Percentiles rank a stretch among this genome's conserved stretches.
These are phyloP conservation scores for Prasinococcaceae sp. DNA, from an alignment of 139 green algal genomes.

Conservation along the genomic window DNA sequence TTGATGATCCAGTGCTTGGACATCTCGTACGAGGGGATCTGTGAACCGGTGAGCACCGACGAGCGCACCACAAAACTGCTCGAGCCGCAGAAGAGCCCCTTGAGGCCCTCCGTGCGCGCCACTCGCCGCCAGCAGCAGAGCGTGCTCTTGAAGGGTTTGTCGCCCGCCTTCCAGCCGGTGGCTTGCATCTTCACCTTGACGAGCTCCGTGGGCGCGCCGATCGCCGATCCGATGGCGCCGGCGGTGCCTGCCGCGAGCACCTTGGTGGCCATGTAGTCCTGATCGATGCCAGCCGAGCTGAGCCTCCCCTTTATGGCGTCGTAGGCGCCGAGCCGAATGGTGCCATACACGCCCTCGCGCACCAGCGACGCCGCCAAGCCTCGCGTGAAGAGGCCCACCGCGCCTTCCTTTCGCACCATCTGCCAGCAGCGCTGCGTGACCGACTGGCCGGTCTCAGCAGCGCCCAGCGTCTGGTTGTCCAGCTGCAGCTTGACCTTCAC, in stretches of 20 bases:
- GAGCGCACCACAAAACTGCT: background rate
- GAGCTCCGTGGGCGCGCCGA: constrained; percentile 6
- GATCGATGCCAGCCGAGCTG: background rate
- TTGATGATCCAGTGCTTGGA: constrained; percentile 1
- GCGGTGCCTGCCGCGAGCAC: background rate
- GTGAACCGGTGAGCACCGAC: background rate
- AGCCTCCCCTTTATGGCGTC: background rate
- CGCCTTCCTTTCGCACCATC: background rate
- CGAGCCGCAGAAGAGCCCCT: background rate
- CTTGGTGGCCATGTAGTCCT: background rate
- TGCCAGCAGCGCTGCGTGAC: background rate
- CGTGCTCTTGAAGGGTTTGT: background rate
- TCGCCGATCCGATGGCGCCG: background rate
- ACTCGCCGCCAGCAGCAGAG: background rate
- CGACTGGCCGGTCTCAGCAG: background rate
- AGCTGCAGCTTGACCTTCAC: constrained; percentile 4
- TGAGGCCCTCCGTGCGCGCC: background rate
- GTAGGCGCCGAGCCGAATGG: constrained; percentile 2
- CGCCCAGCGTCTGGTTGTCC: background rate
- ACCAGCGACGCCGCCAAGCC: background rate
- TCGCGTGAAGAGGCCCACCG: background rate
- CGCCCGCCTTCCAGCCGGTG: background rate
- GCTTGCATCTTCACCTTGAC: constrained; percentile 5
- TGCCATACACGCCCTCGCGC: background rate
- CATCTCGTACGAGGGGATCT: constrained; percentile 3